Evolutionary conservation across 768 basidiomycete genomes (phyloP).

Genomic region (Mycena galopus): DNA sequence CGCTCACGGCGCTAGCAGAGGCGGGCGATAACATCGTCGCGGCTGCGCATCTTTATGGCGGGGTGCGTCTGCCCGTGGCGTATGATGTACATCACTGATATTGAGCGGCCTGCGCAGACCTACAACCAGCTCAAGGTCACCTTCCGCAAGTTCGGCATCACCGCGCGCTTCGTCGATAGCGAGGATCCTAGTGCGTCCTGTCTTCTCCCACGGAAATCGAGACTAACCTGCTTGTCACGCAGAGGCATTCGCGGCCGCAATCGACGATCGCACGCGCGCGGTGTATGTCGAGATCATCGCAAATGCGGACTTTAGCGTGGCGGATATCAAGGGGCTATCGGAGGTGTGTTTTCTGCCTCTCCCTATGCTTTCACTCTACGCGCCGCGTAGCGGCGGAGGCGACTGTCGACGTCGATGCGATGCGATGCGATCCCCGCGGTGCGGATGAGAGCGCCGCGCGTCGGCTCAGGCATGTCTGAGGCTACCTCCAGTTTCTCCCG

Average conservation of each 20-base stretch:
- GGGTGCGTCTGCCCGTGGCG: constrained; percentile 45
- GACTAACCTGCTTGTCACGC: background rate
- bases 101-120: constrained; percentile 41
- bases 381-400: no score
- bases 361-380: background rate
- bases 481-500: no score
- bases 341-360: constrained; percentile 51
- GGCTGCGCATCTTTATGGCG: constrained; percentile 61
- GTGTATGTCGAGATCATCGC: constrained; percentile 70
- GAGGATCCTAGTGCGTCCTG: constrained; percentile 35
- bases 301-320: constrained; percentile 65
- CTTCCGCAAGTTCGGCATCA: constrained; percentile 60
- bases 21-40: constrained; percentile 68
- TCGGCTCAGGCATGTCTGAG: no score
- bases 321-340: constrained; percentile 61
- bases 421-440: no score
- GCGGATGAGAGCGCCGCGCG: no score
- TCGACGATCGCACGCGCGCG: constrained; percentile 70
- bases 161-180: constrained; percentile 54
- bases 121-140: constrained; percentile 66
- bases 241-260: constrained; percentile 53
- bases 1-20: constrained; percentile 59
- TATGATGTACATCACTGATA: no score
- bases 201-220: background rate
- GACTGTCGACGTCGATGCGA: no score